Evolutionary conservation across 1,284 basidiomycete genomes (phyloP), one percentile per base, ranked within the genome.

Genomic region (Tylopilus orsonianus): DNA sequence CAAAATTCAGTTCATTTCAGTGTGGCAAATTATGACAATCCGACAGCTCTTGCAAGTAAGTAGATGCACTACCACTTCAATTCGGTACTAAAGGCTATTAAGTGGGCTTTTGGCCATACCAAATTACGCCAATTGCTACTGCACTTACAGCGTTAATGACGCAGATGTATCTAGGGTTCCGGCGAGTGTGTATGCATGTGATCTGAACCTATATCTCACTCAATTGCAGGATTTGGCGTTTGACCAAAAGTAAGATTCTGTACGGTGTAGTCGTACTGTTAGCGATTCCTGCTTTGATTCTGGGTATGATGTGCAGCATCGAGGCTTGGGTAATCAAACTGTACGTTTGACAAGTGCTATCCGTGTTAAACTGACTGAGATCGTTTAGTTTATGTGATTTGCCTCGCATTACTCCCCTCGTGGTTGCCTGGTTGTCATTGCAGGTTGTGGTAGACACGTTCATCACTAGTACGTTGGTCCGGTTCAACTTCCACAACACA

Each of bases 81-180:
- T 4, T 32, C 5, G 30, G 14, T 10, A 16, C n/a, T 32, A n/a
- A 32, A 13, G 5, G 8, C 30, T 10, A 5, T 32, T 32, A 32
- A 27, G 30, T 32, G 14, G 30, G 8, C 12, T 2, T 32, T 2
- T 36, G 34, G 34, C 34, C 34, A 20, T 36, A 73, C 42, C 66
- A 68, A 0, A 72, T 75, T 48, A 77, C 75, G 1, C 73, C 74
- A 5, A 57, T 70, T 14, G 69, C 71, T 10, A 76, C 73, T 2
- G 66, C 73, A 0, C 55, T 73, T 8, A 70, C 72, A 16, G 74
- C 75, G 8, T 58, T 77, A 30, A 52, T 72, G 13, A 72, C 74
- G 1, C 75, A 77, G 14, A 10, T 50, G 2, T 49, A 44, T 30
- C 40, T 56, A 14, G 56, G 49, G 1, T 35, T 34, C 26, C 53